Conservation (phyloP, 495 filamentous ascomycete species). For the Podospora australis region DNA sequence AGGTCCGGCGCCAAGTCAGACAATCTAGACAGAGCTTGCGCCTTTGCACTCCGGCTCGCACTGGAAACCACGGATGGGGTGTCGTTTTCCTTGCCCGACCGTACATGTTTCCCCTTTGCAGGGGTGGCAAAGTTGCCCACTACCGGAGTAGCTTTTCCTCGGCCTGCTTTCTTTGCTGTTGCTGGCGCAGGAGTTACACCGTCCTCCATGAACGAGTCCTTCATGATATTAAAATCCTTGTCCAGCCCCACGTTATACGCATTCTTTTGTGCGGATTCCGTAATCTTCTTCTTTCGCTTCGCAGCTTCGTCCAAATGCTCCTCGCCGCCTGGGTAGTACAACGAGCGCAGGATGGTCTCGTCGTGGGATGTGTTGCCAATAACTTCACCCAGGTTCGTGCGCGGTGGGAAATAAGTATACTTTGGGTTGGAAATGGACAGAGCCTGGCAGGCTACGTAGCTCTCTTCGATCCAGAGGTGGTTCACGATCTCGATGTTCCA, state of each 20-base stretch:
- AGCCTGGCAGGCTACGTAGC: conserved; percentile 78
- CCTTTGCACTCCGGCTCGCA: conserved; percentile 80
- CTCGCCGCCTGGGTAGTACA: conserved; percentile 37
- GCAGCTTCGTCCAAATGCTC: conserved; percentile 23
- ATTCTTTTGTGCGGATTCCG: conserved; percentile 34
- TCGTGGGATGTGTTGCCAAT: conserved; percentile 70
- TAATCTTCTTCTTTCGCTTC: conserved; percentile 37
- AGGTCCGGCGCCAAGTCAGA: conserved; percentile 77
- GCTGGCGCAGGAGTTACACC: conserved; percentile 5
- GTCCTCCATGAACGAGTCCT: conserved; percentile 18
- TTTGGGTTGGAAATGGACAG: conserved; percentile 59
- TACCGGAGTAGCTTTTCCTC: conserved; percentile 6
- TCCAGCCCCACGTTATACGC: conserved; percentile 19
- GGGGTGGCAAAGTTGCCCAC: conserved; percentile 31
- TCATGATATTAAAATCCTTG: conserved; percentile 25
- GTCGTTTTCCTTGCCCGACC: conserved; percentile 72
- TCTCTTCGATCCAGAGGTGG: conserved; percentile 96
- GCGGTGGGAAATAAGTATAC: conserved; percentile 74
- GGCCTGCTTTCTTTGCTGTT: conserved; percentile 3
- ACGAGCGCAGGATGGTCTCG: conserved; percentile 26
- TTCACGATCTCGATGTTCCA: conserved; percentile 90
- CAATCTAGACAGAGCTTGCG: conserved; percentile 66
- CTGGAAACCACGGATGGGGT: conserved; percentile 62
- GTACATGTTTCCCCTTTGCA: conserved; percentile 34
- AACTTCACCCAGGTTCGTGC: conserved; percentile 89